A percentile compares a stretch with the other conserved stretches of the same genome.
These are phyloP conservation scores for Trichoderma koningiopsis DNA, from an alignment of 2,329 filamentous ascomycete species.

Conservation along the genomic window DNA sequence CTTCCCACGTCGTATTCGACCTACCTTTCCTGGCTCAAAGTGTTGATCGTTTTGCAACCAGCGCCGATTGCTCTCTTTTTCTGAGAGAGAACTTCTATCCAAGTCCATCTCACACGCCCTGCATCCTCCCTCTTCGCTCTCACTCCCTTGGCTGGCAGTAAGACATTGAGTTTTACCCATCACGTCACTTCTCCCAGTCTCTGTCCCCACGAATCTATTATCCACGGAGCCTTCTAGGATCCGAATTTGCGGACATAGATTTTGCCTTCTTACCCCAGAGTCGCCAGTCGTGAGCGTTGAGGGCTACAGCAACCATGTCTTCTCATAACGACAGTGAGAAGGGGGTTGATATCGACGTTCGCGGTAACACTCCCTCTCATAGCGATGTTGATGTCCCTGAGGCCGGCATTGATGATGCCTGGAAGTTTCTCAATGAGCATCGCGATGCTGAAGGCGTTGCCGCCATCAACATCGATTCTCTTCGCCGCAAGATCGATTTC, in stretches of 20 bases:
- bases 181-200: conserved; percentile 7
- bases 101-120: conserved; percentile 8
- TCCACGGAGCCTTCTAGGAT: not conserved
- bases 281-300: not conserved
- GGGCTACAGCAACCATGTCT: conserved; percentile 31
- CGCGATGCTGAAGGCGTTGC: conserved; percentile 41
- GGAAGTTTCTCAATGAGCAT: conserved; percentile 48
- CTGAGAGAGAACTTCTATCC: conserved; percentile 1
- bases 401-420: conserved; percentile 46
- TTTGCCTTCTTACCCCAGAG: not conserved
- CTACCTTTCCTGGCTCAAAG: conserved; percentile 1
- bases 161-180: not conserved
- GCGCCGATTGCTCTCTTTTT: conserved; percentile 19
- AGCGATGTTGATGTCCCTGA: conserved; percentile 29
- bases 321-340: conserved; percentile 32
- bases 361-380: conserved; percentile 29
- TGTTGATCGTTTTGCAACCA: conserved; percentile 16
- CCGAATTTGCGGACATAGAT: conserved; percentile 1
- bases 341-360: conserved; percentile 28
- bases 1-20: conserved; percentile 19
- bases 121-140: conserved; percentile 9
- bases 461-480: conserved; percentile 45
- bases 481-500: conserved; percentile 60
- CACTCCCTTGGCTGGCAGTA: conserved; percentile 13
- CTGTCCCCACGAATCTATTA: not conserved